phyloP scores from a whole-genome alignment of 768 basidiomycete species.

The Podaxis pistillaris region DNA sequence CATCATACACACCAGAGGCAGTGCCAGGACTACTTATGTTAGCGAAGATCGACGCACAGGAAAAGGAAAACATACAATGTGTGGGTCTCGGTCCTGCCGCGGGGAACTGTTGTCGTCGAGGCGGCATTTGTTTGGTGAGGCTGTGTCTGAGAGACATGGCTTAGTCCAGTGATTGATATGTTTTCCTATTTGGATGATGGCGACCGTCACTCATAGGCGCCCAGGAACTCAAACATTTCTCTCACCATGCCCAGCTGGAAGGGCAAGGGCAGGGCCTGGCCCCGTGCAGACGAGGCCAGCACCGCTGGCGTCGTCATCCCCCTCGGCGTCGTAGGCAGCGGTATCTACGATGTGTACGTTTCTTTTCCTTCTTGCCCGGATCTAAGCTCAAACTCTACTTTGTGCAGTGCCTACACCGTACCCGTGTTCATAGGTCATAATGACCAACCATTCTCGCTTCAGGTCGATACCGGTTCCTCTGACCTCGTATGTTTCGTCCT shows the following conservation, averaged over 20 bases:
- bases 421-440: slow-evolving; percentile 51
- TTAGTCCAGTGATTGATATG: background rate
- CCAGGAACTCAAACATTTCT: background rate
- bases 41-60: background rate
- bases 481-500: slow-evolving; percentile 57
- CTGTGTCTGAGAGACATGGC: slow-evolving; percentile 4
- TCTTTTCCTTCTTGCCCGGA: background rate
- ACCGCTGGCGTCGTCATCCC: slow-evolving; percentile 59
- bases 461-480: slow-evolving; percentile 81
- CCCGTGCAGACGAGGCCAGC: slow-evolving; percentile 25
- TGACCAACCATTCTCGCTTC: slow-evolving; percentile 54
- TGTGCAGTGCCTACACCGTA: slow-evolving; percentile 64
- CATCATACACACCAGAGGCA: slow-evolving; percentile 28
- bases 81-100: slow-evolving; percentile 23
- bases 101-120: background rate
- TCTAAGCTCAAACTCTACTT: background rate
- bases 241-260: slow-evolving; percentile 18
- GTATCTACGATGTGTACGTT: slow-evolving; percentile 61
- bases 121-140: slow-evolving; percentile 11
- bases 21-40: slow-evolving; percentile 25
- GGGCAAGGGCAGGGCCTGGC: slow-evolving; percentile 20
- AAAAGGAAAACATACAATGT: slow-evolving; percentile 24
- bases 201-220: background rate
- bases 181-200: slow-evolving; percentile 6
- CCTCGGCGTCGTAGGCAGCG: slow-evolving; percentile 52